A percentile compares a stretch with the other conserved stretches of the same genome.
phyloP scores from a whole-genome alignment of 306 rosid species.

The Phaseolus lunatus region DNA sequence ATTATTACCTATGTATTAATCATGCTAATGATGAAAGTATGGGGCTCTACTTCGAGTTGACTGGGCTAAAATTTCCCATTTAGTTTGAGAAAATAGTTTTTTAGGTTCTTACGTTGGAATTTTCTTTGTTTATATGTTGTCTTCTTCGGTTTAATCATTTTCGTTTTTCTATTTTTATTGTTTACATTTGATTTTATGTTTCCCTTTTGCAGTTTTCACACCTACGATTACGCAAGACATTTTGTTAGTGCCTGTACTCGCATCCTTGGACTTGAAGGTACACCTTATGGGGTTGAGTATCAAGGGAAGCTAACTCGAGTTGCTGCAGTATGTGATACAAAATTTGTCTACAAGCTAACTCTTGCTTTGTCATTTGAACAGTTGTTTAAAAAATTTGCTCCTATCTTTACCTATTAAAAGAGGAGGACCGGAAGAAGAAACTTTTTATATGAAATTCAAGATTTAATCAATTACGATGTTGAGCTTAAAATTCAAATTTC shows the following conservation, averaged over 20 bases:
- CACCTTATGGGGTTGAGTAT: constrained; percentile 91
- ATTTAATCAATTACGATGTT: background rate
- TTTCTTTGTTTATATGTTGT: background rate
- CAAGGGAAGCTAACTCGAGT: constrained; percentile 91
- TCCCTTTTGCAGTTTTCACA: constrained; percentile 75
- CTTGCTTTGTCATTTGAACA: constrained; percentile 25
- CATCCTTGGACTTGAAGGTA: constrained; percentile 89
- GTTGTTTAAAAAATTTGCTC: constrained; percentile 10
- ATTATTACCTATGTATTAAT: background rate
- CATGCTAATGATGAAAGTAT: background rate
- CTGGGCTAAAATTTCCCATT: background rate
- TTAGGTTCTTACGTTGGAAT: background rate
- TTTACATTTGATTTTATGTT: constrained; percentile 36
- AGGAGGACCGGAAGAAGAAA: background rate
- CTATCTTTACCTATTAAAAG: background rate
- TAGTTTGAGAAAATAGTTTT: constrained; percentile 4
- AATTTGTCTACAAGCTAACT: constrained; percentile 6
- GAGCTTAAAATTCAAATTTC: constrained; percentile 32
- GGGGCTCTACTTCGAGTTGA: background rate
- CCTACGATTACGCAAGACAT: constrained; percentile 91
- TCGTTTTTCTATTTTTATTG: constrained; percentile 27
- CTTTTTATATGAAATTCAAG: constrained; percentile 18
- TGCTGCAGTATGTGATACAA: constrained; percentile 73
- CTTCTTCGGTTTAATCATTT: constrained; percentile 2
- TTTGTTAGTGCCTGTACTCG: constrained; percentile 94